phyloP scores from a whole-genome alignment of 441 rosid species.

The Brassica hybrid region DNA sequence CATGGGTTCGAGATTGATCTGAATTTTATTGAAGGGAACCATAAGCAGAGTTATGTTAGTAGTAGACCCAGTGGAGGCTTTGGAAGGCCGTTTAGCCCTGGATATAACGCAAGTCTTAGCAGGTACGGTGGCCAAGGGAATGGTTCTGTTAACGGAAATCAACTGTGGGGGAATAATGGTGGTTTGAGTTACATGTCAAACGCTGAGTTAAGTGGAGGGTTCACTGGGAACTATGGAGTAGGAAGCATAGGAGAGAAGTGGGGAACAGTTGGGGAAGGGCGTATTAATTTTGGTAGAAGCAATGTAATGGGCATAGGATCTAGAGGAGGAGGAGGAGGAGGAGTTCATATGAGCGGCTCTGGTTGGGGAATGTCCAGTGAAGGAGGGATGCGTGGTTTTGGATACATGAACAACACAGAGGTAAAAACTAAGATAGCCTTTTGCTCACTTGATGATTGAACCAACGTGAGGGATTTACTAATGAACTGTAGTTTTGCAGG shows the following conservation, averaged over 20 bases:
- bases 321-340: slow-evolving; percentile 13
- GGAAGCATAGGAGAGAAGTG: slow-evolving; percentile 15
- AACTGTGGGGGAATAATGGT: slow-evolving; percentile 10
- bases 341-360: not conserved
- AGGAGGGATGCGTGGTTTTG: slow-evolving; percentile 10
- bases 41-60: slow-evolving; percentile 8
- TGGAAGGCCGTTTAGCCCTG: slow-evolving; percentile 5
- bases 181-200: slow-evolving; percentile 10
- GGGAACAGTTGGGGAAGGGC: slow-evolving; percentile 22
- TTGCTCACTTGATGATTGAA: not conserved
- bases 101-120: slow-evolving; percentile 10
- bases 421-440: not conserved
- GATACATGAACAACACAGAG: slow-evolving; percentile 10
- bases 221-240: slow-evolving; percentile 5
- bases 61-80: slow-evolving; percentile 5
- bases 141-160: slow-evolving; percentile 4
- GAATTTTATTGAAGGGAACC: slow-evolving; percentile 1
- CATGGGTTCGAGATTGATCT: slow-evolving; percentile 8
- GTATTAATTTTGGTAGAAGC: not conserved
- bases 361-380: slow-evolving; percentile 10
- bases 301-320: slow-evolving; percentile 10
- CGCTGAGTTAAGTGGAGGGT: slow-evolving; percentile 2
- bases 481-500: no score
- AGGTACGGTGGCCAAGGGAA: slow-evolving; percentile 3
- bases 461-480: no score